Evolutionary conservation across 2,329 filamentous ascomycete species (phyloP), one percentile per base, ranked within the genome.

Genomic region (Colletotrichum sp.): DNA sequence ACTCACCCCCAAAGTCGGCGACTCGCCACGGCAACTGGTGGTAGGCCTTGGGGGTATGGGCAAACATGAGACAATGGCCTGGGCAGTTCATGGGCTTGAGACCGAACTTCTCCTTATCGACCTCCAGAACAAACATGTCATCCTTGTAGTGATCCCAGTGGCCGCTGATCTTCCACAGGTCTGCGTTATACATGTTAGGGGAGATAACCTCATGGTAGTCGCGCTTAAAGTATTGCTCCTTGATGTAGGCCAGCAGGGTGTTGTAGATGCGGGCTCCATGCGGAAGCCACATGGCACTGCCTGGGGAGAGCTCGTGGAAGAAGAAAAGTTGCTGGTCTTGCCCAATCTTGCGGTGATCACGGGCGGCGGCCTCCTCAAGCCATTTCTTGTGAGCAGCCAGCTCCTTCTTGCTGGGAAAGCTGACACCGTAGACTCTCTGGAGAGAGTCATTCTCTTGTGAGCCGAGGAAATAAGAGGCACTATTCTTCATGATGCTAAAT

Each of bases 61-160:
- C 92, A 84, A 98, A 98, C 81, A 98, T 94, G 78, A 97, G 87
- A 85, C 95, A 97, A 86, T 98, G 96, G 32, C 96, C 96, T 5
- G 97, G 97, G 86, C 97, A 99, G 87, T 98, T 98, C 97, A 98
- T 98, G 32, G 96, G 96, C 87, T 98, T 98, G 67, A 98, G 87
- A 32, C 75, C 81, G 55, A 93, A 96, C 78, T 92, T 89, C 77
- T 94, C 94, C 88, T 98, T 98, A 84, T 98, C 96, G 36, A 94
- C 87, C 71, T 92, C 89, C 79, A 98, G 92, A 55, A 88, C 85
- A 79, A 90, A 90, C 71, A 76, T 98, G 86, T 98, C 96, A 78
- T 98, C 96, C 82, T 96, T 92, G 88, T 98, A 97, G 83, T 96
- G 85, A 75, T 94, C 92, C 96, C 96, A 98, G 85, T 98, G 97